phyloP scores from a whole-genome alignment of 129 eudicot species.

The Ambrosia artemisiifolia region DNA sequence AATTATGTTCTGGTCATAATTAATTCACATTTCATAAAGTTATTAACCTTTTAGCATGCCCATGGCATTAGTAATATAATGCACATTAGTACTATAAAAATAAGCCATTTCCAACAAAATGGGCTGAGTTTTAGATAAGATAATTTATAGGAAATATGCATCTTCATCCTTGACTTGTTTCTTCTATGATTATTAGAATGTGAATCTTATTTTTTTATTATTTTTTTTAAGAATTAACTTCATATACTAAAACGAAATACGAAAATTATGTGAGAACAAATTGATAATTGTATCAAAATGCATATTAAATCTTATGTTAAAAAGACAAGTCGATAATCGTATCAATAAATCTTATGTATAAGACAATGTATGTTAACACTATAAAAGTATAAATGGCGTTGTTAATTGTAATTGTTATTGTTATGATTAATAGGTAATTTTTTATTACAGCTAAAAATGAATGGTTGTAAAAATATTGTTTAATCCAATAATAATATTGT shows the following conservation, averaged over 20 bases:
- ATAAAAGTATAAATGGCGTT: not conserved
- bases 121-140: constrained; percentile 1
- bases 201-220: not conserved
- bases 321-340: no score
- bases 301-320: not conserved
- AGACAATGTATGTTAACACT: not conserved
- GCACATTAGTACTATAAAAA: not conserved
- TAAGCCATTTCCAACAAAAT: constrained; percentile 10
- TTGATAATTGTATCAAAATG: not conserved
- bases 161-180: not conserved
- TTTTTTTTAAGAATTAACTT: no score
- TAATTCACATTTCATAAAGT: constrained; percentile 17
- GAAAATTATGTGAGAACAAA: no score
- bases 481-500: no score
- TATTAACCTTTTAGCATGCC: constrained; percentile 23
- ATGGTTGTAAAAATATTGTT: no score
- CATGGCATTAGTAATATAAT: not conserved
- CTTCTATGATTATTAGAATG: not conserved
- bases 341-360: not conserved
- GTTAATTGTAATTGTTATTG: not conserved
- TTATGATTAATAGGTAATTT: not conserved
- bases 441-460: not conserved
- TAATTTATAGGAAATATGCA: not conserved
- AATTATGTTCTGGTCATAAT: constrained; percentile 17
- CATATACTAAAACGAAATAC: no score